phyloP scores from a whole-genome alignment of 2,329 filamentous ascomycete genomes.

The Mycogone perniciosa region DNA sequence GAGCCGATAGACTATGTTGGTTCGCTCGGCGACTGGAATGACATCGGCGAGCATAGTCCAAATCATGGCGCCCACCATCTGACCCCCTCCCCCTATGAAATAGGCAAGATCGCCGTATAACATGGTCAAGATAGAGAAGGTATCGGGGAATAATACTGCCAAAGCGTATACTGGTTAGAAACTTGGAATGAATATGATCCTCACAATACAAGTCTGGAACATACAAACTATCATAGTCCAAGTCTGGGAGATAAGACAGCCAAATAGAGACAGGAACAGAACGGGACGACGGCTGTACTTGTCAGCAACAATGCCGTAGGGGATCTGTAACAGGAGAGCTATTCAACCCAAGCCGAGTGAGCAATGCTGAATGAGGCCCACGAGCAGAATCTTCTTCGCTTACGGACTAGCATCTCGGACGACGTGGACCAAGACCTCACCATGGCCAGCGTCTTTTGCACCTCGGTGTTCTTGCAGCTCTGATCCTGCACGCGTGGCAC shows the following conservation, averaged over 20 bases:
- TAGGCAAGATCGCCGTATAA: conserved; percentile 28
- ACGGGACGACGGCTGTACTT: conserved; percentile 39
- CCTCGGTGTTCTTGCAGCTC: conserved; percentile 42
- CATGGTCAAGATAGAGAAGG: conserved; percentile 36
- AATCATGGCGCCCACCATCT: conserved; percentile 37
- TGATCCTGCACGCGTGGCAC: conserved; percentile 28
- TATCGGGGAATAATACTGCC: conserved; percentile 30
- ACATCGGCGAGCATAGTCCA: conserved; percentile 42
- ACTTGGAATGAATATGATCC: not conserved
- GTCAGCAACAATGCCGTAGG: conserved; percentile 42
- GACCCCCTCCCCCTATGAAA: conserved; percentile 36
- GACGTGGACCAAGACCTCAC: conserved; percentile 41
- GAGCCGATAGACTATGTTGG: conserved; percentile 36
- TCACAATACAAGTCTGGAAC: conserved; percentile 1
- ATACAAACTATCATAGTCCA: conserved; percentile 29
- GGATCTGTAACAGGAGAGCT: conserved; percentile 39
- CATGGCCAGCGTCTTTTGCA: conserved; percentile 47
- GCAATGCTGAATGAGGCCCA: not conserved
- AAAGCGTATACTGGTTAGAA: not conserved
- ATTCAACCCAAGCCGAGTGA: not conserved
- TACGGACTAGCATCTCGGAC: conserved; percentile 41
- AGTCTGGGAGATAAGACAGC: conserved; percentile 21
- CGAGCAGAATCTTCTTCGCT: conserved; percentile 5
- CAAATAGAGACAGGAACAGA: conserved; percentile 31
- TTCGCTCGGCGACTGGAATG: conserved; percentile 30